These are phyloP conservation scores for Forsythia suspensa DNA, from an alignment of 257 asterid genomes.

Conservation along the genomic window DNA sequence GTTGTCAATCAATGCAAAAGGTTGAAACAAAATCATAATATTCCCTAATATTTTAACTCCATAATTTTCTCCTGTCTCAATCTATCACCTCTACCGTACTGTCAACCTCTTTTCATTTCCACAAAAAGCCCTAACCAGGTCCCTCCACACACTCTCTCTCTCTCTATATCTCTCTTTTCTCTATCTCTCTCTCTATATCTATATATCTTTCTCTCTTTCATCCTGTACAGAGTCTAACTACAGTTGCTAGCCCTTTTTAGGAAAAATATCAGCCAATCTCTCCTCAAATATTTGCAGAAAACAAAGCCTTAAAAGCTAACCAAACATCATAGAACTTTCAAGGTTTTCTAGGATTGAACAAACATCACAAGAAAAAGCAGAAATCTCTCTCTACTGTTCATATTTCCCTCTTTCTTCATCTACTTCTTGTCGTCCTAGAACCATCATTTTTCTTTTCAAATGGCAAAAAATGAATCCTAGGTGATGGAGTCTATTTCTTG, in stretches of 20 bases:
- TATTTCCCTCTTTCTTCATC: not conserved
- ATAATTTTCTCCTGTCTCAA: slow-evolving; percentile 41
- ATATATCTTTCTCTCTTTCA: not conserved
- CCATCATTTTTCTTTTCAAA: not conserved
- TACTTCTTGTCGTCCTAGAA: not conserved
- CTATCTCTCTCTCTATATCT: not conserved
- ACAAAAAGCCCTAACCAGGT: slow-evolving; percentile 59
- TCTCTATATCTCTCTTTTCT: not conserved
- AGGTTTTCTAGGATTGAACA: slow-evolving; percentile 52
- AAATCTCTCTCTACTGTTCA: not conserved
- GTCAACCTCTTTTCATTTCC: slow-evolving; percentile 36
- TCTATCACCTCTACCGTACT: slow-evolving; percentile 13
- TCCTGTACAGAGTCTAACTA: slow-evolving; percentile 8
- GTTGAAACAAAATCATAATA: slow-evolving; percentile 56
- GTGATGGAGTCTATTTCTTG: not conserved
- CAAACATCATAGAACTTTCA: slow-evolving; percentile 37
- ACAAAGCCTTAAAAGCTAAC: slow-evolving; percentile 44
- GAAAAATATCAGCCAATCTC: slow-evolving; percentile 43
- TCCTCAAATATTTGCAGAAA: slow-evolving; percentile 34
- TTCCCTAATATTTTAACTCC: slow-evolving; percentile 34
- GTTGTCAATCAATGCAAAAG: slow-evolving; percentile 66
- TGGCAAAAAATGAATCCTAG: not conserved
- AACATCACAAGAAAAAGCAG: slow-evolving; percentile 28
- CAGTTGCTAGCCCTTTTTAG: slow-evolving; percentile 40
- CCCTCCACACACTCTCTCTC: slow-evolving; percentile 16